These are phyloP conservation scores for Gossypium sturtianum DNA, from an alignment of 345 rosid species.

Conservation along the genomic window DNA sequence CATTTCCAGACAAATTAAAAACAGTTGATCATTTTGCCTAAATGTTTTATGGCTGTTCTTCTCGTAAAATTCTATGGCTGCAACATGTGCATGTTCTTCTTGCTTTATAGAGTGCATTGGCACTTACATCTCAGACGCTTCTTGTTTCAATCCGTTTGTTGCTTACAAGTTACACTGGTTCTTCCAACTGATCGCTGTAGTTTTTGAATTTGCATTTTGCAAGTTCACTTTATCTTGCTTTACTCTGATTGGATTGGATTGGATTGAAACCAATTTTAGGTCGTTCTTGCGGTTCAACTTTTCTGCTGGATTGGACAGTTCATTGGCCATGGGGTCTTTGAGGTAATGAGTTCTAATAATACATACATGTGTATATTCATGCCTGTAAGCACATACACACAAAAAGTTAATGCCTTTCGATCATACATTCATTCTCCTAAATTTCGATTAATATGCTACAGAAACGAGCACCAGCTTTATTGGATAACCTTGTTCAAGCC, in stretches of 20 bases:
- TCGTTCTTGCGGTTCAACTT: conserved; percentile 46
- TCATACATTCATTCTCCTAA: conserved; percentile 2
- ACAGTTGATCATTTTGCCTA: not conserved
- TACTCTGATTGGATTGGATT: not conserved
- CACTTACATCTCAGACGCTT: not conserved
- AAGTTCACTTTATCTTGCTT: not conserved
- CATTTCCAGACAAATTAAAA: not conserved
- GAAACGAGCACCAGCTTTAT: conserved; percentile 63
- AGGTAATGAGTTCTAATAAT: conserved; percentile 29
- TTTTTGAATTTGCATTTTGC: not conserved
- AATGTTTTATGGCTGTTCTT: not conserved
- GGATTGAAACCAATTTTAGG: conserved; percentile 24
- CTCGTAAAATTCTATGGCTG: not conserved
- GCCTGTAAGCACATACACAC: not conserved
- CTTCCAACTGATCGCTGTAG: not conserved
- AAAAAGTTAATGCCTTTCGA: not conserved
- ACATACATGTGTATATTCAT: not conserved
- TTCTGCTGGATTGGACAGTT: conserved; percentile 63
- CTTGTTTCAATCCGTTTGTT: not conserved
- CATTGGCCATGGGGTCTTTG: conserved; percentile 58
- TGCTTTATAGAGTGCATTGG: not conserved
- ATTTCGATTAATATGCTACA: conserved; percentile 19
- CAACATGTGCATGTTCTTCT: not conserved
- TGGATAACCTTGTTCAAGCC: conserved; percentile 56
- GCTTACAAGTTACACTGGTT: not conserved